Evolutionary conservation across 768 basidiomycete species (phyloP), one percentile per base, ranked within the genome.

Genomic region (Phanerochaete sordida): DNA sequence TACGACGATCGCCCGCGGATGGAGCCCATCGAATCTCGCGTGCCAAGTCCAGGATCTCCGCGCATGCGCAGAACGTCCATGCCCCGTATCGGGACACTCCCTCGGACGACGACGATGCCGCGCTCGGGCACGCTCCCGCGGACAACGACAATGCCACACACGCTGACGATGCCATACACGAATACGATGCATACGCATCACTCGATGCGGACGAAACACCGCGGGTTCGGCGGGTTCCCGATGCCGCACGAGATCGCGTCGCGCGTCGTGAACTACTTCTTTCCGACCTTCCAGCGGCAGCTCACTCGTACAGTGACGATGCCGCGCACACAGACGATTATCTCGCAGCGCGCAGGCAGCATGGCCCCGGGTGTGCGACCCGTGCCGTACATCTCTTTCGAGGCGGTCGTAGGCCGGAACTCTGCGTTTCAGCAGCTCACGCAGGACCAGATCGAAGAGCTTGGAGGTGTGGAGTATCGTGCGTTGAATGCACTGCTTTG

Each of bases 391-490:
- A 87, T 98, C 59, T 82, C 86, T 1, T 98, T 97, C 69, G 84
- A 92, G 47, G 90, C 93, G 0, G 70, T 83, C 2, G 91, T 95
- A n/a, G 91, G 93, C 0, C 81, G 86, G 33, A 96, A 95, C 69
- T 93, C 90, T 2, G 75, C 76, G 2, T 92, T 92, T 64, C 80
- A 82, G 37, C 76, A 72, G 64, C 74, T 96, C 56, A 91, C 87
- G 0, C 11, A 15, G n/a, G 92, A 94, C 49, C 90, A 98, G 68
- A 76, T 91, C 65, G 94, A 96, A 64, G 93, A 97, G 71, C 75
- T 98, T 4, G 95, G 95, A 3, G 95, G 96, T 21, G 89, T 97
- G 7, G 96, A 99, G 71, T 98, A 91, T 69, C 82, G 94, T 11
- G 91, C 90, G 13, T 74, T 97, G 63, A 87, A 86, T 46, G 84